Evolutionary conservation across 495 filamentous ascomycete species (phyloP).

Genomic region (Aspergillus sclerotioniger): DNA sequence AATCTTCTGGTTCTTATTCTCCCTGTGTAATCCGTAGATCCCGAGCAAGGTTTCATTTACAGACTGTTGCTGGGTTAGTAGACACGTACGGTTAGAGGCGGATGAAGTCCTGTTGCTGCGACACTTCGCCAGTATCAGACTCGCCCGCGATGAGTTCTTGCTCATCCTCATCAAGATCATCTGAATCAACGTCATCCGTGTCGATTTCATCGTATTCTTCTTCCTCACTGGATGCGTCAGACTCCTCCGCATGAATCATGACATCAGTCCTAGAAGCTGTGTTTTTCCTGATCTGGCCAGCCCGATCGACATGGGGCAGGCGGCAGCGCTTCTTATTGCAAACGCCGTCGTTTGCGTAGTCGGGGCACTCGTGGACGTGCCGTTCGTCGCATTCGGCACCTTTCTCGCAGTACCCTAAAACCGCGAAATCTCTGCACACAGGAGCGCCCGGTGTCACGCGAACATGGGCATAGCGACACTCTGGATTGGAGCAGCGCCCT

Average conservation of each 20-base stretch:
- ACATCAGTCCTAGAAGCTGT: slow-evolving; percentile 41
- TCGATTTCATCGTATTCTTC: slow-evolving; percentile 72
- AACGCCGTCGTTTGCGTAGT: slow-evolving; percentile 85
- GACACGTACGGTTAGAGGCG: slow-evolving; percentile 42
- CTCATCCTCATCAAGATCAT: slow-evolving; percentile 78
- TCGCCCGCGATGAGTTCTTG: slow-evolving; percentile 45
- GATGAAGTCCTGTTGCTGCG: slow-evolving; percentile 69
- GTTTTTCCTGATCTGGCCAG: slow-evolving; percentile 65
- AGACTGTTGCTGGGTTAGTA: slow-evolving; percentile 18
- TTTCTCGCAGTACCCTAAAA: slow-evolving; percentile 86
- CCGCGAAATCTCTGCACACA: slow-evolving; percentile 82
- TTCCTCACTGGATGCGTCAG: slow-evolving; percentile 82
- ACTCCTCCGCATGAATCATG: slow-evolving; percentile 54
- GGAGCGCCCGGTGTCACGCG: slow-evolving; percentile 76
- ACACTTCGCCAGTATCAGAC: slow-evolving; percentile 50
- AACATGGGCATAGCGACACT: slow-evolving; percentile 89
- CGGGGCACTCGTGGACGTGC: slow-evolving; percentile 88
- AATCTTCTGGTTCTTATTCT: slow-evolving; percentile 4
- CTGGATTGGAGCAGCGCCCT: slow-evolving; percentile 83
- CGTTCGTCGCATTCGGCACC: slow-evolving; percentile 75
- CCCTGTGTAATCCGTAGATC: neutral
- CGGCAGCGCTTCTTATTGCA: slow-evolving; percentile 83
- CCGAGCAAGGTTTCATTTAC: slow-evolving; percentile 16
- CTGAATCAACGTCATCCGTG: slow-evolving; percentile 87
- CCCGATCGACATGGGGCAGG: slow-evolving; percentile 84